These are phyloP conservation scores for Trifolium fragiferum DNA, from an alignment of 306 rosid genomes.

Conservation along the genomic window DNA sequence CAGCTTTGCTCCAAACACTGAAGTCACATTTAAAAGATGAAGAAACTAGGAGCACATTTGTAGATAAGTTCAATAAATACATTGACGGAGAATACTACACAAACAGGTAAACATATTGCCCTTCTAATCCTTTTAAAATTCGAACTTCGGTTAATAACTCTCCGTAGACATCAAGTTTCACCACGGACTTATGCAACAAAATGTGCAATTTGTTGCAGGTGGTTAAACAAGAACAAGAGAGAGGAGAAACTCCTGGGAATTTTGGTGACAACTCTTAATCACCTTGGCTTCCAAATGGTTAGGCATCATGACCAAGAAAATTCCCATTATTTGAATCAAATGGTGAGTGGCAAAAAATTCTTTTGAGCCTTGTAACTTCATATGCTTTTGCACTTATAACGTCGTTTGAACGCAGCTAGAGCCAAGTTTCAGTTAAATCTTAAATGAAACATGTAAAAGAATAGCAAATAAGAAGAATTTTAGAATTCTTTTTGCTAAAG, in stretches of 20 bases:
- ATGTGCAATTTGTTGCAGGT: slow-evolving; percentile 48
- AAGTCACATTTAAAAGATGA: slow-evolving; percentile 42
- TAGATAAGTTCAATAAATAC: slow-evolving; percentile 46
- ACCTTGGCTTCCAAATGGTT: slow-evolving; percentile 56
- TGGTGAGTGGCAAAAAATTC: slow-evolving; percentile 56
- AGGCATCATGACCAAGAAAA: slow-evolving; percentile 54
- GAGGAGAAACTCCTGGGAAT: slow-evolving; percentile 56
- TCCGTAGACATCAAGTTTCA: not conserved
- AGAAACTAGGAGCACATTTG: slow-evolving; percentile 49
- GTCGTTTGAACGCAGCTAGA: not conserved
- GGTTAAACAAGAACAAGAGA: slow-evolving; percentile 38
- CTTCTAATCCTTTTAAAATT: not conserved
- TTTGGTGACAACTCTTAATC: slow-evolving; percentile 59
- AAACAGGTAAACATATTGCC: slow-evolving; percentile 26
- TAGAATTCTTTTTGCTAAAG: not conserved
- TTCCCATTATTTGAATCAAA: slow-evolving; percentile 50
- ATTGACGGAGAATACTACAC: slow-evolving; percentile 28
- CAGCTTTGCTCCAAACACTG: slow-evolving; percentile 53
- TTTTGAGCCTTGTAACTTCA: slow-evolving; percentile 10
- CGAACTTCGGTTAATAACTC: not conserved
- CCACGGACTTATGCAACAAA: not conserved
- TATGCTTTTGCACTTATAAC: not conserved
- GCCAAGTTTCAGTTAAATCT: not conserved
- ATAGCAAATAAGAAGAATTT: not conserved
- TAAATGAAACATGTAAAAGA: slow-evolving; percentile 15